phyloP scores from a whole-genome alignment of 1,139 yeast species.

The Lodderomyces pseudojiufengensis region DNA sequence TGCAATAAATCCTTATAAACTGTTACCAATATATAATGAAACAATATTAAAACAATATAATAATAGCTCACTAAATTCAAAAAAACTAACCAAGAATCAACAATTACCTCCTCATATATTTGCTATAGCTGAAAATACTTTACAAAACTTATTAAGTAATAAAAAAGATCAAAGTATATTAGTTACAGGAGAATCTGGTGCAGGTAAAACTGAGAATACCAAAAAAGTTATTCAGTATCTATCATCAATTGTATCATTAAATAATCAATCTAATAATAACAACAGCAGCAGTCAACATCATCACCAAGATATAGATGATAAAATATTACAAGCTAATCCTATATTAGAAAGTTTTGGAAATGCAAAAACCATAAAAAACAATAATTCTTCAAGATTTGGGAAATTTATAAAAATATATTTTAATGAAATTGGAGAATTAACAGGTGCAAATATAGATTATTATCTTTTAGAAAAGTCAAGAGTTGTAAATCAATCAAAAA shows the following conservation, averaged over 20 bases:
- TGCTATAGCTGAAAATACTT: conserved; percentile 88
- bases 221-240: conserved; percentile 90
- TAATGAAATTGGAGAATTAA: conserved; percentile 43
- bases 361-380: conserved; percentile 91
- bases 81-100: neutral
- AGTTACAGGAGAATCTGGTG: conserved; percentile 98
- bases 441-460: conserved; percentile 94
- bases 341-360: conserved; percentile 95
- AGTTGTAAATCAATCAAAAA: conserved; percentile 71
- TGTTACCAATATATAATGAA: conserved; percentile 68
- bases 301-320: conserved; percentile 57
- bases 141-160: conserved; percentile 66
- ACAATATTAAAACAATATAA: conserved; percentile 55
- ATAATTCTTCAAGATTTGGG: conserved; percentile 95
- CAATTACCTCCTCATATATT: conserved; percentile 77
- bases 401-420: conserved; percentile 90
- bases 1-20: conserved; percentile 89
- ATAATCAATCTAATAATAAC: neutral
- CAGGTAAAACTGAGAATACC: conserved; percentile 98
- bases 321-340: conserved; percentile 91
- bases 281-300: too few species aligned
- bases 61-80: conserved; percentile 11
- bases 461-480: conserved; percentile 91
- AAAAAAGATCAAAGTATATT: conserved; percentile 81
- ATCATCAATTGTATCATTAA: conserved; percentile 58